Evolutionary conservation across 202 grass and related monocot genomes (phyloP), one percentile per base, ranked within the genome.

Genomic region (Brachypodium distachyon): DNA sequence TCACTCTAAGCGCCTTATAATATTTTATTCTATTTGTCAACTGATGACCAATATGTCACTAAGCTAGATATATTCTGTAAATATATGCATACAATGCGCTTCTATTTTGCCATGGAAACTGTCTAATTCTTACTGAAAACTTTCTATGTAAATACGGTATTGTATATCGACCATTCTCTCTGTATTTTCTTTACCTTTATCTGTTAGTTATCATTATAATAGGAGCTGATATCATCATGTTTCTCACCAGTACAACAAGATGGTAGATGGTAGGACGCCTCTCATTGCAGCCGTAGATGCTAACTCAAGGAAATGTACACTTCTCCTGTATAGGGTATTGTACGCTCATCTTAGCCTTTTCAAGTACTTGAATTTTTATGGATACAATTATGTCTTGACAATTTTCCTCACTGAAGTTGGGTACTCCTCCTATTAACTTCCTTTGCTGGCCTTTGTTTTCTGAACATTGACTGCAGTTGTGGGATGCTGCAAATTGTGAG

Each of bases 191-290:
- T 38, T 36, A 39, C 34, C 61, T 64, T 18, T 19, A 23, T 40
- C 61, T 39, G 61, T 38, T 38, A 6, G 37, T 38, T 22, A 62
- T 62, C 32, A 37, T 62, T 62, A 37, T 38, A 18, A 21, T 53
- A 57, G 56, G 27, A 38, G 31, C 37, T 74, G 32, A 74, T 34
- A 48, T 48, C 27, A 53, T 65, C 5, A 54, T 66, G 6, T 66
- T 66, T 66, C 37, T 34, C 25, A 44, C 49, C 71, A 82, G 80
- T 66, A n/a, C 49, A 82, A 82, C 80, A 74, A 82, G 63, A 82
- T 74, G 79, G 59, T 82, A 64, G 65, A 82, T 61, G 59, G 79
- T 25, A 51, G 64, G 55, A 82, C 80, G 16, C 70, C 60, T 67
- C 70, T 82, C 49, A 55, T 82, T 27, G 80, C 49, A 74, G 70